Evolutionary conservation across 352 stramenopile genomes (phyloP), one percentile per base, ranked within the genome.

Genomic region (Pythium plurisporium): DNA sequence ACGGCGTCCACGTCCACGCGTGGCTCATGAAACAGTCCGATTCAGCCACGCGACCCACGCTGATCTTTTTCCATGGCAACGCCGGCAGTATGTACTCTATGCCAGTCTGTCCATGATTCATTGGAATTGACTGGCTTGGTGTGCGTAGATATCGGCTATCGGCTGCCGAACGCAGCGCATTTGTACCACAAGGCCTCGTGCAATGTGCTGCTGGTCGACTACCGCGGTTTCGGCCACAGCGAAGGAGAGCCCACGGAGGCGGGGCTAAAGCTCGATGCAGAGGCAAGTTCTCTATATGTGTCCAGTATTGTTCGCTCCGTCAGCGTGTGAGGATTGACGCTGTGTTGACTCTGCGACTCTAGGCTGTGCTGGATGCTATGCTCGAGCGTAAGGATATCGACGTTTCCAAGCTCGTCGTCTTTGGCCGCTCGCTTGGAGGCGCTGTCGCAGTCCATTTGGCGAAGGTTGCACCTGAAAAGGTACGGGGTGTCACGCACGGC

Each of bases 51-150:
- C 58, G 77, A 1, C 85, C 90, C 26, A 98, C 94, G 10, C 70
- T 98, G 47, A 79, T 98, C 29, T 98, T 98, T 54, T 98, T 98
- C 69, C 94, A 98, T 45, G 94, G 91, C 59, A 98, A 98, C 66
- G 92, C 94, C 19, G 91, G 91, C 68, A 93, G 84, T 94, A 64
- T 55, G 73, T 74, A 27, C n/a, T 27, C 17, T 9, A 31, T 31
- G 17, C 36, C 6, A 11, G 22, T 27, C 19, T 10, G 17, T 11
- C 41, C 5, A 4, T 27, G 23, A 15, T 19, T 12, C 22, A 59
- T 4, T 20, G 26, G 17, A 9, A 8, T 14, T 43, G 15, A 46
- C 12, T 30, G 25, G 0, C 15, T 25, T 37, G 1, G 6, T 31
- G 17, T 11, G 29, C 40, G 30, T 47, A 86, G 95, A 98, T 62